Conservation (phyloP, 2,329 filamentous ascomycete genomes). For the Epichloe coenophiala region DNA sequence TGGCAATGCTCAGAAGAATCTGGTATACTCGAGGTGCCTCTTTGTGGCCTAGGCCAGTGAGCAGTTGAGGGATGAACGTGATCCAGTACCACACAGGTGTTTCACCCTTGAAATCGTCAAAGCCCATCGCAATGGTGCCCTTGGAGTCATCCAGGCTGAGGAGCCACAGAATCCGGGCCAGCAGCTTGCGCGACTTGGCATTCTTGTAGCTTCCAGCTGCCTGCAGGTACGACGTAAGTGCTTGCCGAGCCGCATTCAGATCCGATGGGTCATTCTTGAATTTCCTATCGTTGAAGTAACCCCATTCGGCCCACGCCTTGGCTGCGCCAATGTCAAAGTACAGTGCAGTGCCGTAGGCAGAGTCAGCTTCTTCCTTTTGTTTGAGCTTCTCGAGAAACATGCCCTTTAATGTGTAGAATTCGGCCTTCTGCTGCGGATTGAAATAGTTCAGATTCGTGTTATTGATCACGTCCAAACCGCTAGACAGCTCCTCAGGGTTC, state of each 20-base stretch:
- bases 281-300: conserved; percentile 90
- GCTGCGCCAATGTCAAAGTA: conserved; percentile 93
- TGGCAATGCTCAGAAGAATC: conserved; percentile 86
- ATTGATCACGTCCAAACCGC: conserved; percentile 93
- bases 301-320: conserved; percentile 99
- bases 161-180: conserved; percentile 89
- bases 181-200: conserved; percentile 84
- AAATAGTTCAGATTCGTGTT: conserved; percentile 99
- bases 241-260: conserved; percentile 73
- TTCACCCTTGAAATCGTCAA: conserved; percentile 94
- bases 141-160: conserved; percentile 85
- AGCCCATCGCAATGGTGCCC: conserved; percentile 70
- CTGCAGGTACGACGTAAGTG: conserved; percentile 90
- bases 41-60: conserved; percentile 81
- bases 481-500: conserved; percentile 82
- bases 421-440: conserved; percentile 86
- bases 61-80: conserved; percentile 91
- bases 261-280: conserved; percentile 86
- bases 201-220: conserved; percentile 95
- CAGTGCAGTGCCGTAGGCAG: conserved; percentile 85
- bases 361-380: conserved; percentile 81
- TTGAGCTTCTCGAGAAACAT: conserved; percentile 96
- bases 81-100: conserved; percentile 99
- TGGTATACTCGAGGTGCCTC: conserved; percentile 78
- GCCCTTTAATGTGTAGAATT: conserved; percentile 97